Conservation (phyloP, 2,329 filamentous ascomycete genomes). For the Penicillium sp. region DNA sequence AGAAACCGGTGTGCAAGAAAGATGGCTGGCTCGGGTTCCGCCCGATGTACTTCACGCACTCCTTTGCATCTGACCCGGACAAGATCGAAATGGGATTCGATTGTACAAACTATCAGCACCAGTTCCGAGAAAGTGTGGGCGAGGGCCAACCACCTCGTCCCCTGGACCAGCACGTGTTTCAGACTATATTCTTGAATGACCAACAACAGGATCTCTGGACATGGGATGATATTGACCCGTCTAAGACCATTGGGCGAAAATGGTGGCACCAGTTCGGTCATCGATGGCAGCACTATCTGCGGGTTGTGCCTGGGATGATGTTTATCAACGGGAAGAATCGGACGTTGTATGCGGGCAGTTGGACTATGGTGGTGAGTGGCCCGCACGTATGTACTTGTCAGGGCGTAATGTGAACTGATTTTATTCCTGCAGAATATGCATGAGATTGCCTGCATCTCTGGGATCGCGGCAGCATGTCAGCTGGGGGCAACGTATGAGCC, state of each 20-base stretch:
- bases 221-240: conserved; percentile 55
- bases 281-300: conserved; percentile 58
- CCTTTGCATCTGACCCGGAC: conserved; percentile 51
- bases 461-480: conserved; percentile 67
- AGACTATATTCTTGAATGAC: conserved; percentile 62
- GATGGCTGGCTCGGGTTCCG: conserved; percentile 48
- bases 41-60: conserved; percentile 61
- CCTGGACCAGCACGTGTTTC: conserved; percentile 64
- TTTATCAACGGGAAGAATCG: conserved; percentile 63
- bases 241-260: conserved; percentile 57
- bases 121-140: conserved; percentile 54
- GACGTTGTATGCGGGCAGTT: conserved; percentile 63
- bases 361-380: conserved; percentile 63
- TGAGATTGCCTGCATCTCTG: conserved; percentile 67
- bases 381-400: too few relatives aligned
- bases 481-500: conserved; percentile 61
- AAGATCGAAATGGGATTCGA: conserved; percentile 67
- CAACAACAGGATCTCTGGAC: conserved; percentile 57
- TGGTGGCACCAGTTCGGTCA: conserved; percentile 65
- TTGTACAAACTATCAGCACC: conserved; percentile 71
- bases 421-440: conserved; percentile 48
- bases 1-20: conserved; percentile 32
- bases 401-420: too few relatives aligned
- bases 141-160: conserved; percentile 32
- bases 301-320: conserved; percentile 69